These are phyloP conservation scores for Paramecium octaurelia DNA, from an alignment of 73 alveolate species.

Conservation along the genomic window DNA sequence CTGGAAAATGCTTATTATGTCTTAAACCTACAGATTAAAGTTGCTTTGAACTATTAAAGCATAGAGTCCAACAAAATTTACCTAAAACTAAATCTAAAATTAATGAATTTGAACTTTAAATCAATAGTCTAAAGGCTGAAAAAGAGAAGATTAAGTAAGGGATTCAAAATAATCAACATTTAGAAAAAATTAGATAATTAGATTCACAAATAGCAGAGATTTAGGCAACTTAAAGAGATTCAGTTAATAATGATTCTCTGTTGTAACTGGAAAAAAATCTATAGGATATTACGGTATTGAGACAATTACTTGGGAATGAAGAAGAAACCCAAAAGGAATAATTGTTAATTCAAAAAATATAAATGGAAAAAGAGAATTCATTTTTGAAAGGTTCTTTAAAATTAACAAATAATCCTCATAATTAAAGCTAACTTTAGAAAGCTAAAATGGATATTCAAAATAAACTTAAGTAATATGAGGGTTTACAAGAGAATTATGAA, in stretches of 20 bases:
- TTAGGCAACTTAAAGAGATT: background rate
- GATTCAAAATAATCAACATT: background rate
- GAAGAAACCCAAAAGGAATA: background rate
- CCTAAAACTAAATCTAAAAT: background rate
- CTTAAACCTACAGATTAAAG: background rate
- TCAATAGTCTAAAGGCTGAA: background rate
- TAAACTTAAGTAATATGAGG: background rate
- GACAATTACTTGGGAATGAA: background rate
- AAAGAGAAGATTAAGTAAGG: background rate
- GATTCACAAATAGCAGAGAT: background rate
- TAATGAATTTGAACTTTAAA: background rate
- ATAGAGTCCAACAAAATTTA: background rate
- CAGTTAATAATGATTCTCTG: background rate
- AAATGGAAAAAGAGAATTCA: background rate
- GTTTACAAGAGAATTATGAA: background rate
- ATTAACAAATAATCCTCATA: background rate
- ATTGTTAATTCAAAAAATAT: background rate
- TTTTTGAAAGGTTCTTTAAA: background rate
- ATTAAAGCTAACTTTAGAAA: background rate
- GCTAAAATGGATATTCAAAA: background rate
- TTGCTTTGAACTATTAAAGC: background rate
- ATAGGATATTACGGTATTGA: background rate
- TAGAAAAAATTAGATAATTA: background rate
- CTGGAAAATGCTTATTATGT: constrained; percentile 38
- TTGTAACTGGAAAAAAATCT: background rate